Evolutionary conservation across 83 land plant species (phyloP).

Genomic region (Picea mariana): DNA sequence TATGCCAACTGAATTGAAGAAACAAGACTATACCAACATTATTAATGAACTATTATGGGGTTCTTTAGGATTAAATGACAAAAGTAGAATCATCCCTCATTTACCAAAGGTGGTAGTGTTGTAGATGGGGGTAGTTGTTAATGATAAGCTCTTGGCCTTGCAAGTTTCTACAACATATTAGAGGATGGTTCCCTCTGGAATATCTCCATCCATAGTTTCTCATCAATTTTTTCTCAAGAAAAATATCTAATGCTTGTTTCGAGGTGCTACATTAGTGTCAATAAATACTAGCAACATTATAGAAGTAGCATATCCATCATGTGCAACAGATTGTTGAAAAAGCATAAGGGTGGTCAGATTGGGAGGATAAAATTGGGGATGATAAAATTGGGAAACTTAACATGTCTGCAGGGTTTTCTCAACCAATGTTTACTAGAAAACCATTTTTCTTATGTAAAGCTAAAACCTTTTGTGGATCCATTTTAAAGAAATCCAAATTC

Average conservation of each 20-base stretch:
- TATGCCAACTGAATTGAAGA: background rate
- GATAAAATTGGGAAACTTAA: background rate
- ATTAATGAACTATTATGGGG: background rate
- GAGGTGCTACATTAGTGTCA: background rate
- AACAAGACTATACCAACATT: background rate
- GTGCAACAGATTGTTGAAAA: too few species aligned
- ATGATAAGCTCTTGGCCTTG: conserved; percentile 5
- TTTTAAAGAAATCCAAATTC: background rate
- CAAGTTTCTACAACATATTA: background rate
- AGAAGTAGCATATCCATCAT: background rate
- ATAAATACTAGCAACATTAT: background rate
- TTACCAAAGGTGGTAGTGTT: background rate
- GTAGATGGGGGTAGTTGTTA: background rate
- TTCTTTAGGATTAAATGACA: background rate
- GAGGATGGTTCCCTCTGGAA: background rate
- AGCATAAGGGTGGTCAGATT: too few species aligned
- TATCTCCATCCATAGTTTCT: background rate
- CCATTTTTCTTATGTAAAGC: background rate
- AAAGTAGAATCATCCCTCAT: background rate
- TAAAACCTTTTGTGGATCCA: conserved; percentile 11
- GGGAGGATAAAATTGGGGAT: background rate
- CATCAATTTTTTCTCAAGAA: background rate
- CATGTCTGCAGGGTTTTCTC: background rate
- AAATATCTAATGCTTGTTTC: background rate
- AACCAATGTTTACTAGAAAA: background rate